These are phyloP conservation scores for Psilocybe cyanescens DNA, from an alignment of 768 basidiomycete genomes.

Conservation along the genomic window DNA sequence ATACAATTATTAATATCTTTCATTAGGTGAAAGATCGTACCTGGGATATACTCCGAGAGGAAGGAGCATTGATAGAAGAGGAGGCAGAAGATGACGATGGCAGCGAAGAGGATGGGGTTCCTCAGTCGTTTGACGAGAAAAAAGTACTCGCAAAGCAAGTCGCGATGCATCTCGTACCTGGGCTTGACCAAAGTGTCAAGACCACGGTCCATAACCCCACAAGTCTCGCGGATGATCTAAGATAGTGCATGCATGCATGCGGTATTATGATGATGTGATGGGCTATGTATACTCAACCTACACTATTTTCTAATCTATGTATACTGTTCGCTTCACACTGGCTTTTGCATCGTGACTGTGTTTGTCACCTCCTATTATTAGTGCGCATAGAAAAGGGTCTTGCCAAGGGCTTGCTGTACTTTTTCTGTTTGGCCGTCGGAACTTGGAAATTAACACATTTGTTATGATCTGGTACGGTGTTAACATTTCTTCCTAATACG, in stretches of 20 bases:
- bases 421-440: too few species aligned
- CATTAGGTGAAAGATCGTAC: constrained; percentile 59
- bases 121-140: constrained; percentile 48
- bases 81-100: constrained; percentile 43
- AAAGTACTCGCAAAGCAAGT: constrained; percentile 39
- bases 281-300: background rate
- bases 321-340: background rate
- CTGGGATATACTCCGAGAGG: constrained; percentile 60
- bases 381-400: too few species aligned
- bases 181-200: constrained; percentile 7
- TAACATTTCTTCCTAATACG: too few species aligned
- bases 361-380: too few species aligned
- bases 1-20: background rate
- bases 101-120: constrained; percentile 34
- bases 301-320: background rate
- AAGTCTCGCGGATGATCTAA: constrained; percentile 13
- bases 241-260: background rate
- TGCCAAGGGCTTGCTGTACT: too few species aligned
- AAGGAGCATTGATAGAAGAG: constrained; percentile 73
- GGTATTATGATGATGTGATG: background rate
- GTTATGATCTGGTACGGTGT: too few species aligned
- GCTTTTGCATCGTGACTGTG: background rate
- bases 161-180: constrained; percentile 27
- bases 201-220: background rate
- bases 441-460: too few species aligned